A percentile compares a stretch with the other conserved stretches of the same genome.
phyloP scores from a whole-genome alignment of 106 monocot species.

The Gastrodia elata region DNA sequence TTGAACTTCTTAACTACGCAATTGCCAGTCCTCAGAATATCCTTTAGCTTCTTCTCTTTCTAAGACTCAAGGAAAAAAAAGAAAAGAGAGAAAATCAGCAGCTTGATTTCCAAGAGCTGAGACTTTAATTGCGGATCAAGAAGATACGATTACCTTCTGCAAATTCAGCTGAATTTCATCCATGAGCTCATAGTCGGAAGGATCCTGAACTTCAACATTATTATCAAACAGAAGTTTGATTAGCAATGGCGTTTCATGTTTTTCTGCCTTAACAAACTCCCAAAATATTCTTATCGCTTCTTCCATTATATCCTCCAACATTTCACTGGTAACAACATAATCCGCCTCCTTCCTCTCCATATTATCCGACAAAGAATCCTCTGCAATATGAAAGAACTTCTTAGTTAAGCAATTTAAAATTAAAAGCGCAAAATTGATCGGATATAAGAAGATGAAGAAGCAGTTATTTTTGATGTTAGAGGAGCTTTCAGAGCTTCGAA shows the following conservation, averaged over 20 bases:
- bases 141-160: slow-evolving; percentile 38
- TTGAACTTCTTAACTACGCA: slow-evolving; percentile 89
- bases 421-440: too few species aligned
- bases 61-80: slow-evolving; percentile 14
- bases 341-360: slow-evolving; percentile 24
- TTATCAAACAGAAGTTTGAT: slow-evolving; percentile 38
- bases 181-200: slow-evolving; percentile 40
- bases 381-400: slow-evolving; percentile 22
- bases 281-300: slow-evolving; percentile 52
- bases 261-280: slow-evolving; percentile 80
- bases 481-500: too few species aligned
- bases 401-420: too few species aligned
- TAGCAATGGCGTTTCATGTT: slow-evolving; percentile 35
- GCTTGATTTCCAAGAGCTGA: background rate
- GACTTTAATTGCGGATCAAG: background rate
- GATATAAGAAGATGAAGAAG: too few species aligned
- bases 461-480: too few species aligned
- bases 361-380: slow-evolving; percentile 52
- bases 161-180: slow-evolving; percentile 29
- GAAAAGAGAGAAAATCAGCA: background rate
- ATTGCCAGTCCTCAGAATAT: slow-evolving; percentile 46
- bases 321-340: slow-evolving; percentile 25
- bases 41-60: slow-evolving; percentile 80
- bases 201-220: slow-evolving; percentile 56
- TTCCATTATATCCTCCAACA: slow-evolving; percentile 60